Conservation (phyloP, 169 alveolate genomes). For the Theileria equi region DNA sequence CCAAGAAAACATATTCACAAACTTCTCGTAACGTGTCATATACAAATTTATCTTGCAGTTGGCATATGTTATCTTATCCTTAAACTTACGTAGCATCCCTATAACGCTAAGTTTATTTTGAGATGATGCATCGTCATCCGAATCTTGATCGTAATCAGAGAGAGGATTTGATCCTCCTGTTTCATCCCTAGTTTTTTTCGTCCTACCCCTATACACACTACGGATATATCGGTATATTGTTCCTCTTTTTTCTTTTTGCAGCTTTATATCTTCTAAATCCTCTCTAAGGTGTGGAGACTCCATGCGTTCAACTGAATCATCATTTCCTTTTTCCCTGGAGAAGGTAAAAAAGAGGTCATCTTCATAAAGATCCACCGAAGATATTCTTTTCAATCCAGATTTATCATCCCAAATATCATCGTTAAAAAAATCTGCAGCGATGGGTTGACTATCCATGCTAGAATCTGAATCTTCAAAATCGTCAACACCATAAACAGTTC, state of each 20-base stretch:
- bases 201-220: slow-evolving; percentile 1
- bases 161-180: slow-evolving; percentile 8
- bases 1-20: slow-evolving; percentile 63
- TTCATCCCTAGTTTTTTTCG: slow-evolving; percentile 11
- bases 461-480: too few species aligned
- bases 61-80: slow-evolving; percentile 50
- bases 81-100: slow-evolving; percentile 53
- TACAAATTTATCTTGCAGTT: slow-evolving; percentile 52
- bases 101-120: slow-evolving; percentile 34
- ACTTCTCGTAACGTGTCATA: slow-evolving; percentile 53
- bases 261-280: not conserved
- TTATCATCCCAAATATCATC: too few species aligned
- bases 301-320: too few species aligned
- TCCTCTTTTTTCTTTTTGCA: slow-evolving; percentile 12
- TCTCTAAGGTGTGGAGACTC: too few species aligned
- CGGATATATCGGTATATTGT: slow-evolving; percentile 1
- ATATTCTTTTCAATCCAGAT: too few species aligned
- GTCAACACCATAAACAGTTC: too few species aligned
- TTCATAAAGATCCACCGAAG: too few species aligned
- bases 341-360: too few species aligned
- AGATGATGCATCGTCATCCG: slow-evolving; percentile 6
- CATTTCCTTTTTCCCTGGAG: too few species aligned
- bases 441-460: too few species aligned
- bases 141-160: slow-evolving; percentile 19
- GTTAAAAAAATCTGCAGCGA: too few species aligned